These are phyloP conservation scores for Helianthus annuus DNA, from an alignment of 129 eudicot genomes.

Conservation along the genomic window DNA sequence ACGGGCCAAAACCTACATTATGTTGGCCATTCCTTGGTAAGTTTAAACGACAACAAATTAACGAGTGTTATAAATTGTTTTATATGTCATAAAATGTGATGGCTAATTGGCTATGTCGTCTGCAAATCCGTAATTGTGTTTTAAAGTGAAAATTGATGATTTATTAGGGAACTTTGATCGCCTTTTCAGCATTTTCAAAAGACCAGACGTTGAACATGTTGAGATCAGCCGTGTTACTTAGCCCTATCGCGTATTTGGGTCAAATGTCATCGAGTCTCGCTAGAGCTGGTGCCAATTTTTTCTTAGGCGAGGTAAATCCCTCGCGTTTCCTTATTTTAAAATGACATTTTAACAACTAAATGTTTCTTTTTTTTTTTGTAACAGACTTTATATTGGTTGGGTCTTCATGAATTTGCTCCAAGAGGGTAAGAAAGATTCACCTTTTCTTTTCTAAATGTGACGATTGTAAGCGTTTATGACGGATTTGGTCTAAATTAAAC, in stretches of 20 bases:
- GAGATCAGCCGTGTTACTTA: conserved; percentile 79
- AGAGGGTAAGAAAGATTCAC: conserved; percentile 60
- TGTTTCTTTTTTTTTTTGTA: background rate
- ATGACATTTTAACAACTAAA: background rate
- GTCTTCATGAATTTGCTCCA: conserved; percentile 68
- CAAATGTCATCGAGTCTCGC: conserved; percentile 64
- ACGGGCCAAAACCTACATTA: conserved; percentile 80
- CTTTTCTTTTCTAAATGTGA: background rate
- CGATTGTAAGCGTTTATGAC: background rate
- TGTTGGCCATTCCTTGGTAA: conserved; percentile 95
- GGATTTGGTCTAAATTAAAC: background rate
- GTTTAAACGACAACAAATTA: background rate
- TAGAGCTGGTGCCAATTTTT: conserved; percentile 52
- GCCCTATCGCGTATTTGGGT: conserved; percentile 87
- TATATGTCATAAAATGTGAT: background rate
- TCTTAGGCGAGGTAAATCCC: conserved; percentile 64
- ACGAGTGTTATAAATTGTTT: background rate
- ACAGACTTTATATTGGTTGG: conserved; percentile 75
- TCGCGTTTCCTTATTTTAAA: background rate
- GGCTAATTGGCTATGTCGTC: too few species aligned
- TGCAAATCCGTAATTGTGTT: too few species aligned
- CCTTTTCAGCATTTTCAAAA: conserved; percentile 74
- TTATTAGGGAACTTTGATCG: conserved; percentile 83
- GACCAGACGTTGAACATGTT: conserved; percentile 50
- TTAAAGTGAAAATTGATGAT: background rate